These are phyloP conservation scores for Boletus vinaceobasis DNA, from an alignment of 768 basidiomycete genomes.

Conservation along the genomic window DNA sequence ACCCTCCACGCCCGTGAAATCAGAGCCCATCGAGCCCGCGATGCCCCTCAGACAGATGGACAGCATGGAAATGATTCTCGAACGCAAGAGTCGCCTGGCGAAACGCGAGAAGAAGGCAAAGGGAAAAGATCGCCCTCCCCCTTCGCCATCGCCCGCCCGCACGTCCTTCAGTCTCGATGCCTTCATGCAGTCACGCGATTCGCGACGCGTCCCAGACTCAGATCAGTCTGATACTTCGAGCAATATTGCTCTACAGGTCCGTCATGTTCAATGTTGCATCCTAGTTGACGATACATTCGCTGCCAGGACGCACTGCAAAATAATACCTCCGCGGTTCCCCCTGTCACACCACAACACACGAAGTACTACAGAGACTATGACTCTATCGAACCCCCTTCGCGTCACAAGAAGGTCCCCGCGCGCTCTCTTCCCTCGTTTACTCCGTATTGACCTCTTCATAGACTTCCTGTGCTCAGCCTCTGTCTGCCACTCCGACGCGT, in stretches of 20 bases:
- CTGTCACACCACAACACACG: slow-evolving; percentile 56
- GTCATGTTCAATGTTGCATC: slow-evolving; percentile 25
- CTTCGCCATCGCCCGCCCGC: slow-evolving; percentile 52
- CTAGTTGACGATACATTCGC: slow-evolving; percentile 13
- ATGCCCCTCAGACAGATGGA: slow-evolving; percentile 58
- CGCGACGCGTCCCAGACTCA: slow-evolving; percentile 35
- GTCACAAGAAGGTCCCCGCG: slow-evolving; percentile 27
- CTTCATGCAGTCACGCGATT: slow-evolving; percentile 57
- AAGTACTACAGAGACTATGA: slow-evolving; percentile 55
- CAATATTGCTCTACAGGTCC: slow-evolving; percentile 38
- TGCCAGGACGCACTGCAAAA: slow-evolving; percentile 29
- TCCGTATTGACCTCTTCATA: slow-evolving; percentile 5
- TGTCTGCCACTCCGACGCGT: slow-evolving; percentile 45
- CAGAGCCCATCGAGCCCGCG: slow-evolving; percentile 51
- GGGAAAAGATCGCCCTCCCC: slow-evolving; percentile 48
- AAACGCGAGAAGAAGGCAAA: slow-evolving; percentile 48
- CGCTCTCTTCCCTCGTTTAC: not conserved
- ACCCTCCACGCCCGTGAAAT: slow-evolving; percentile 60
- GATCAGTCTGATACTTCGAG: slow-evolving; percentile 32
- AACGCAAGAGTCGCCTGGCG: slow-evolving; percentile 58
- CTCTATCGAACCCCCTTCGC: slow-evolving; percentile 29
- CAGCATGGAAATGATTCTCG: slow-evolving; percentile 75
- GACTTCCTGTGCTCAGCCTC: slow-evolving; percentile 34
- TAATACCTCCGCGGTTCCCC: slow-evolving; percentile 28
- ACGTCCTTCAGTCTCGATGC: slow-evolving; percentile 45